A percentile compares a stretch with the other conserved stretches of the same genome.
Evolutionary conservation across 805 yeast genomes (phyloP).

Genomic region (Pichia thaimueangensis): DNA sequence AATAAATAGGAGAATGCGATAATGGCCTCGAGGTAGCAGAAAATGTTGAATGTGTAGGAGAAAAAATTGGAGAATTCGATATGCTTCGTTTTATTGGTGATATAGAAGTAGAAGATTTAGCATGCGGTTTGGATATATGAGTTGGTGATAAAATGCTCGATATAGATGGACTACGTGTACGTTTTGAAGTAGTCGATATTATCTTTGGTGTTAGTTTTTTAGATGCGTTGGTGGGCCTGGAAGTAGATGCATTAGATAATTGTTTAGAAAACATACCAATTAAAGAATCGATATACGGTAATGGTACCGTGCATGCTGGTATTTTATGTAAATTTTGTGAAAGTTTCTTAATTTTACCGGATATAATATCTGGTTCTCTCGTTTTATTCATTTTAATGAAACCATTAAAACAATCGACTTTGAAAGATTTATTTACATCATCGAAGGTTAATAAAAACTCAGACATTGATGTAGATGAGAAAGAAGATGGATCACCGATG

Average conservation of each 20-base stretch:
- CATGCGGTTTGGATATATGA: slow-evolving; percentile 2
- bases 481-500: background rate
- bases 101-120: slow-evolving; percentile 6
- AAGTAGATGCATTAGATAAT: too few relatives aligned
- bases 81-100: slow-evolving; percentile 11
- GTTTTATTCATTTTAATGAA: slow-evolving; percentile 28
- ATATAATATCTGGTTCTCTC: slow-evolving; percentile 21
- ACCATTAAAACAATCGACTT: slow-evolving; percentile 24
- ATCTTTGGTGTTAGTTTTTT: background rate
- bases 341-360: slow-evolving; percentile 1
- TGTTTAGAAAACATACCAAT: too few relatives aligned
- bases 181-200: background rate
- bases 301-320: background rate
- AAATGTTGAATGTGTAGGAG: background rate
- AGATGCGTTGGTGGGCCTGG: background rate
- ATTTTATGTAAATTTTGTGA: background rate
- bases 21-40: background rate
- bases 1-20: background rate
- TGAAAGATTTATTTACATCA: slow-evolving; percentile 21
- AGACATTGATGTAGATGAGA: slow-evolving; percentile 7
- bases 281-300: background rate
- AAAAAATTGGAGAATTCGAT: background rate
- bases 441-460: slow-evolving; percentile 27
- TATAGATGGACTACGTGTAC: background rate
- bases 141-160: too few relatives aligned